Evolutionary conservation across 768 basidiomycete species (phyloP).

Genomic region (Auriscalpium orientale): DNA sequence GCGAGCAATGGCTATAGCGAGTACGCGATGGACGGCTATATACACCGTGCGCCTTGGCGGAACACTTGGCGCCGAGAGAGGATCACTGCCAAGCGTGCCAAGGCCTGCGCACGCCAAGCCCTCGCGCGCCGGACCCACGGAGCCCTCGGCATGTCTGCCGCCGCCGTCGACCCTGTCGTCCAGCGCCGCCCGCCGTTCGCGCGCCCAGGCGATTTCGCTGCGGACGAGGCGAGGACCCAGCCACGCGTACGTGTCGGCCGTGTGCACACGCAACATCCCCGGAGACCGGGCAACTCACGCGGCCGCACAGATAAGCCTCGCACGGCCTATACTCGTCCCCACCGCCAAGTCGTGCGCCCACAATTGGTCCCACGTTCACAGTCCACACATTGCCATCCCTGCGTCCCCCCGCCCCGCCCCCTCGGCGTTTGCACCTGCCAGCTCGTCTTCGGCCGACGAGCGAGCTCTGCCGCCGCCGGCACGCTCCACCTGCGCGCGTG

Average conservation of each 20-base stretch:
- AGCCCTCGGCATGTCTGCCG: not conserved
- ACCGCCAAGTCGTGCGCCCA: too few species aligned
- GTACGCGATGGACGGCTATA: not conserved
- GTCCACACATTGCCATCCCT: too few species aligned
- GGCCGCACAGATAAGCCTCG: not conserved
- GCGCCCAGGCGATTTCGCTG: not conserved
- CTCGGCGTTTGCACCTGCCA: too few species aligned
- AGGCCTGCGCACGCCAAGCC: not conserved
- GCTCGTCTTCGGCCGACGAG: too few species aligned
- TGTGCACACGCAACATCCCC: not conserved
- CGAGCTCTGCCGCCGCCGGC: too few species aligned
- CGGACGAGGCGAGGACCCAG: not conserved
- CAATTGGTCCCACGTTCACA: too few species aligned
- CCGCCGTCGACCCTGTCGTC: too few species aligned
- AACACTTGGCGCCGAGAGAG: slow-evolving; percentile 8
- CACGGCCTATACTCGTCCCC: not conserved
- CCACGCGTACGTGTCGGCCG: not conserved
- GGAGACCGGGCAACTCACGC: too few species aligned
- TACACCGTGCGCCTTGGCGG: slow-evolving; percentile 1
- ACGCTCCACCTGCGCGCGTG: too few species aligned
- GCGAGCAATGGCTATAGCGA: not conserved
- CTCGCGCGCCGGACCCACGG: not conserved
- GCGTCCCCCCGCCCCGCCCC: too few species aligned
- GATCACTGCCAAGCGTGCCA: slow-evolving; percentile 2
- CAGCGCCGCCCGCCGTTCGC: too few species aligned